phyloP scores from a whole-genome alignment of 2,329 filamentous ascomycete species.

The Fusarium papillatum region DNA sequence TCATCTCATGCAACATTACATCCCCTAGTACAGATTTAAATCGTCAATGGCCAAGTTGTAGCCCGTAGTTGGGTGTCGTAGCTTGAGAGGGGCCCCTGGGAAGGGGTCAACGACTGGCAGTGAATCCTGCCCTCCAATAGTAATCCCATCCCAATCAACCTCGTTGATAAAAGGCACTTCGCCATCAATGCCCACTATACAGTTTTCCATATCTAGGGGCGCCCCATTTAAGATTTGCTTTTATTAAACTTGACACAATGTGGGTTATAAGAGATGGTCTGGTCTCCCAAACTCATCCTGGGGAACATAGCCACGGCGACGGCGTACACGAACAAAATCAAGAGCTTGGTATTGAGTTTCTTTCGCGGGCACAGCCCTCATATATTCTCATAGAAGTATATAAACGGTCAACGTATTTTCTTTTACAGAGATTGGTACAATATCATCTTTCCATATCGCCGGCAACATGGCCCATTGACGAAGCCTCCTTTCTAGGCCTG shows the following conservation, averaged over 20 bases:
- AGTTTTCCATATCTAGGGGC: too few species aligned
- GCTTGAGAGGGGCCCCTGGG: background rate
- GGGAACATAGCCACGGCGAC: background rate
- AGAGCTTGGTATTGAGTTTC: background rate
- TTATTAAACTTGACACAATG: too few species aligned
- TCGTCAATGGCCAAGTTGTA: background rate
- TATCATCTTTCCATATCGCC: background rate
- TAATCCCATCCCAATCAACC: too few species aligned
- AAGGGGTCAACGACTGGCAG: background rate
- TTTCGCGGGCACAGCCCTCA: background rate
- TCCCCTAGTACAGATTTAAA: background rate
- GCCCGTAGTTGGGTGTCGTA: background rate
- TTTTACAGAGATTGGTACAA: background rate
- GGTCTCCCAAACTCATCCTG: background rate
- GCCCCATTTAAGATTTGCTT: too few species aligned
- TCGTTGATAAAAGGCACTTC: too few species aligned
- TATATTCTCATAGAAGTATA: background rate
- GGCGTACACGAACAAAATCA: background rate
- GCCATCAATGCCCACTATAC: too few species aligned
- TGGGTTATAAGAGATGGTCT: too few species aligned
- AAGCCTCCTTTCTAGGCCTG: slow-evolving; percentile 36
- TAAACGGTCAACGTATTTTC: background rate
- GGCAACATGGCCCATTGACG: background rate
- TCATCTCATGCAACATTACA: background rate
- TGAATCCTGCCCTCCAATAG: too few species aligned